phyloP scores from a whole-genome alignment of 257 asterid species.

The Penstemon barbatus region DNA sequence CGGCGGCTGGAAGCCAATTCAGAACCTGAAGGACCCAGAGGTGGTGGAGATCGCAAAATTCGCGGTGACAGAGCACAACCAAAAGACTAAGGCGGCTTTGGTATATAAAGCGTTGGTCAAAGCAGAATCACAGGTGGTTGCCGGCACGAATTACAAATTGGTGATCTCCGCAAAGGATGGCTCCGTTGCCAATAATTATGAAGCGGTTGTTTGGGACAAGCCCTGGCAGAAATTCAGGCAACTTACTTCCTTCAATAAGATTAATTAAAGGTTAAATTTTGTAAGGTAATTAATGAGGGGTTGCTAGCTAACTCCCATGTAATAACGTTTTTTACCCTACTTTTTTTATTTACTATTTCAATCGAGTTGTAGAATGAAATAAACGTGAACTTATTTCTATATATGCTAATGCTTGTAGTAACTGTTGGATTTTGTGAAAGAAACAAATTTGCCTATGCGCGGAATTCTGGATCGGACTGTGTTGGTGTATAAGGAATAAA shows the following conservation, averaged over 20 bases:
- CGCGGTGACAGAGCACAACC: background rate
- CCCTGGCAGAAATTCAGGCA: slow-evolving; percentile 4
- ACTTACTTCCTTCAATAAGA: background rate
- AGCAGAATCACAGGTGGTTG: background rate
- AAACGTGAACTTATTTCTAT: background rate
- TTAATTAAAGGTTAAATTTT: background rate
- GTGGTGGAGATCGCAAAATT: background rate
- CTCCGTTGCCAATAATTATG: background rate
- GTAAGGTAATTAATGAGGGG: background rate
- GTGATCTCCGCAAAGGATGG: background rate
- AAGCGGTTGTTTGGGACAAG: slow-evolving; percentile 7
- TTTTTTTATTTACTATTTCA: too few species aligned
- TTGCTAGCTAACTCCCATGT: too few species aligned
- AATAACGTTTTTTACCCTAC: too few species aligned
- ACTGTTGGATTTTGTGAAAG: background rate
- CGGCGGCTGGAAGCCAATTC: background rate
- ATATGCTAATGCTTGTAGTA: background rate
- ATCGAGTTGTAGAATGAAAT: too few species aligned
- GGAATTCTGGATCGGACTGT: too few species aligned
- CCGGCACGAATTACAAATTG: background rate
- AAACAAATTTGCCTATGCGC: too few species aligned
- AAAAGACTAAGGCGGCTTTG: background rate
- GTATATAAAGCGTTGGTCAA: background rate
- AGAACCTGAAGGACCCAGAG: background rate
- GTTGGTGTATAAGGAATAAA: too few species aligned